These are phyloP conservation scores for Colletotrichum falcatum DNA, from an alignment of 2,329 filamentous ascomycete genomes.

Conservation along the genomic window DNA sequence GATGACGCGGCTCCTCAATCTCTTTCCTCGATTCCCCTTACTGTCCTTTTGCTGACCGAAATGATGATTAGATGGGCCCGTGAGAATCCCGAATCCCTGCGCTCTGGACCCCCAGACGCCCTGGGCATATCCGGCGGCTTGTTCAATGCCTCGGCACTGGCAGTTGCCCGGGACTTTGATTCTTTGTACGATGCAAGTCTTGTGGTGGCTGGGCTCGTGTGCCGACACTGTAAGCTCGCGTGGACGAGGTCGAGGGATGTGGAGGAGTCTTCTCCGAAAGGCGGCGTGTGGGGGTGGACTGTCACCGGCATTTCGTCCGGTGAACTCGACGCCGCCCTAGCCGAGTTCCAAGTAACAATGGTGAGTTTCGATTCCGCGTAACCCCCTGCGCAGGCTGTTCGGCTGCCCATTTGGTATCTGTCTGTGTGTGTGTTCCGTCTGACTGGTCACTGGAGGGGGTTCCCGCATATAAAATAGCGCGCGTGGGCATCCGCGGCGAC, in stretches of 20 bases:
- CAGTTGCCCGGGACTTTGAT: neutral
- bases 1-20: neutral
- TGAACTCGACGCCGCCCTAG: neutral
- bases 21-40: no score
- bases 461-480: conserved; percentile 3
- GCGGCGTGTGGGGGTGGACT: no score
- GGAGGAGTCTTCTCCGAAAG: conserved; percentile 1
- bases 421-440: no score
- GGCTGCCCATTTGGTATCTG: no score
- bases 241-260: neutral
- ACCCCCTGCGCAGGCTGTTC: neutral
- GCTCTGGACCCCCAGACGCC: neutral
- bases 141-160: neutral
- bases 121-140: conserved; percentile 21
- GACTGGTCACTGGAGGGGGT: neutral
- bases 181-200: neutral
- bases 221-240: neutral
- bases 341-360: conserved; percentile 1
- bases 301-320: neutral
- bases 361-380: neutral
- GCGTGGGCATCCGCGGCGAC: conserved; percentile 14
- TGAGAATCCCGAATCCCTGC: neutral
- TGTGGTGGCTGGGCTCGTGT: neutral
- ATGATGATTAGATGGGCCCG: no score
- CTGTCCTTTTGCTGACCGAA: no score